Conservation (phyloP, 2,329 filamentous ascomycete genomes). For the Teratosphaeria gauchensis region DNA sequence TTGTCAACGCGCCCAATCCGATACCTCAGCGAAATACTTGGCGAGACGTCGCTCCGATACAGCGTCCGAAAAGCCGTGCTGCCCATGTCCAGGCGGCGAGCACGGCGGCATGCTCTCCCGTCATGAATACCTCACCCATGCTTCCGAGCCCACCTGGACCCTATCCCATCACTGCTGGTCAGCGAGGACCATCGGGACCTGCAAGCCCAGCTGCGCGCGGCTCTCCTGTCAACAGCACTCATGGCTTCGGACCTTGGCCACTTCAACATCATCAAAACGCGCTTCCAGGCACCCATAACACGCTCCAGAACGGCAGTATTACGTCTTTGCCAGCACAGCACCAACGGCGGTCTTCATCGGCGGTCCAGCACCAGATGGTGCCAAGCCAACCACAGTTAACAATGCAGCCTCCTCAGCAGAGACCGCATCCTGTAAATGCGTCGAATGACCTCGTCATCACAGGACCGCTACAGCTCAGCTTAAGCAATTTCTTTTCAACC, state of each 20-base stretch:
- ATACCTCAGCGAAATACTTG: background rate
- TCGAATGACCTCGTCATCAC: background rate
- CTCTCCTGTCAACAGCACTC: background rate
- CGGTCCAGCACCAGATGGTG: background rate
- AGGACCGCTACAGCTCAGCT: background rate
- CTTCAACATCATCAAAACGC: background rate
- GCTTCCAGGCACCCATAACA: background rate
- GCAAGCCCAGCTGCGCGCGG: background rate
- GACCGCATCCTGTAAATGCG: background rate
- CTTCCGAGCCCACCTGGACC: background rate
- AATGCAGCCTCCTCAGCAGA: background rate
- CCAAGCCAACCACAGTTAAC: background rate
- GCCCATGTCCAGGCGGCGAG: background rate
- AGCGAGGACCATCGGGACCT: background rate
- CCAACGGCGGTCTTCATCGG: background rate
- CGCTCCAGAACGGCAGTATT: background rate
- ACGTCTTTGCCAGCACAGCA: background rate
- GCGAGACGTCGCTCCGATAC: background rate
- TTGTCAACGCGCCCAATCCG: slow-evolving; percentile 3
- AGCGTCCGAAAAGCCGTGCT: background rate
- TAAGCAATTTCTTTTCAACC: background rate
- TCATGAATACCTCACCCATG: background rate
- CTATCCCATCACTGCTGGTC: background rate
- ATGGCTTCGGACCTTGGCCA: background rate
- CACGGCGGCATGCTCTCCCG: background rate